Base-by-base conservation (phyloP, 2,329 filamentous ascomycete genomes). In the Thyridium curvatum region DNA sequence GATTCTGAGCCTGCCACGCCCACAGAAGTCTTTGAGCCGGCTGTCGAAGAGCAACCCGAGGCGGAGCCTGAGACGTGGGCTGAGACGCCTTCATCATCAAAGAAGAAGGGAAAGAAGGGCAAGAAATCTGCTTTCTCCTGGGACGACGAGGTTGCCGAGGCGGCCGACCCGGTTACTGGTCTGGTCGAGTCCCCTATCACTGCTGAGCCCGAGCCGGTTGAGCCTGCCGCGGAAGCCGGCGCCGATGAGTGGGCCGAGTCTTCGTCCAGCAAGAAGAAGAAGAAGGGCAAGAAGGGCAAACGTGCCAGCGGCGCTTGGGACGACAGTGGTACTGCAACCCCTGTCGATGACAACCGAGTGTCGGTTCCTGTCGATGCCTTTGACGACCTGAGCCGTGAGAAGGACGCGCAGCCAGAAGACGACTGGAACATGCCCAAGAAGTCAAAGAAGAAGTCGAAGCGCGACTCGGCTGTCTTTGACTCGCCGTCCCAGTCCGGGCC, bases 371-470 rank as follows among this genome's bases (percentile, higher is more conserved):
- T 52, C 12, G 56, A 59, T 29, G 52, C 52, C 26, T 54, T 52
- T 41, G 49, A 56, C 15, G 54, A 59, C 36, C 33, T 49, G 30
- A 42, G 52, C 32, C 47, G 52, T n/a, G 41, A 43, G 14, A 47
- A 44, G 8, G 34, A 38, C 12, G 39, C 41, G 30, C 48, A 53
- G 13, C 40, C 39, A 12, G 34, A 42, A 16, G 64, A 60, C 17
- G 58, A 59, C 15, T 50, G 54, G 50, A 50, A 56, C 21, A 41
- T 43, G 16, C 44, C 51, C 3, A 57, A 51, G 42, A 57, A 53
- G 43, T 55, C 53, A n/a, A 61, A 53, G 42, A 58, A 54, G 39
- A 51, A 52, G 42, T 58, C 58, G 7, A 55, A 53, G 40, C 50
- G 50, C 18, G 52, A 55, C 32, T 49, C 51, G 7, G 41, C 37